Conservation (phyloP, 2,329 filamentous ascomycete genomes). For the Diaporthe capsici region DNA sequence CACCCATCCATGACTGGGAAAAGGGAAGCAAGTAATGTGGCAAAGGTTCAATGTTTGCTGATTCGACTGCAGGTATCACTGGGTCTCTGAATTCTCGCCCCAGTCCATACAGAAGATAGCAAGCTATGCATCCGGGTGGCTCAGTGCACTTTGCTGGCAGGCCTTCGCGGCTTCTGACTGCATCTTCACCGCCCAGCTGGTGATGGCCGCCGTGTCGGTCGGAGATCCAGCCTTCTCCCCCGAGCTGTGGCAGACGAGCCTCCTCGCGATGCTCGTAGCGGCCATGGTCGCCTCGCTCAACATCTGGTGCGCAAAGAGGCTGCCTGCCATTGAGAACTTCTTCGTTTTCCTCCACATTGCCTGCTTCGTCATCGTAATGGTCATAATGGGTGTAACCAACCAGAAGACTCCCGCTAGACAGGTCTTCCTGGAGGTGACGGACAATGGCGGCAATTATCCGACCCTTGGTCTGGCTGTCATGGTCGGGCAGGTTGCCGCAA, state of each 20-base stretch:
- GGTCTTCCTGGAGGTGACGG: constrained; percentile 50
- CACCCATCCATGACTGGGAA: not conserved
- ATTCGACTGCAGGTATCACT: constrained; percentile 60
- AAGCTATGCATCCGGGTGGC: constrained; percentile 66
- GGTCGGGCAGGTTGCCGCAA: constrained; percentile 46
- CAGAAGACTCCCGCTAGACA: constrained; percentile 42
- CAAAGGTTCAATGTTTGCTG: not conserved
- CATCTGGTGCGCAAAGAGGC: constrained; percentile 58
- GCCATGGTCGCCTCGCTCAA: constrained; percentile 60
- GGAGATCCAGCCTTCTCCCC: not conserved
- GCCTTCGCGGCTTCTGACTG: constrained; percentile 50
- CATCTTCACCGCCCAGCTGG: constrained; percentile 16
- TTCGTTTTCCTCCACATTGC: constrained; percentile 62
- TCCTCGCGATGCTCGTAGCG: constrained; percentile 64
- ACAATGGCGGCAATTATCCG: constrained; percentile 50
- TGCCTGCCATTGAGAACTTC: constrained; percentile 65
- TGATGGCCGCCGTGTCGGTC: constrained; percentile 17
- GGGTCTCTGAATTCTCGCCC: constrained; percentile 69
- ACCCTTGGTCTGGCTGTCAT: constrained; percentile 53
- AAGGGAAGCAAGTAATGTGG: not conserved
- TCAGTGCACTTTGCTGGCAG: constrained; percentile 63
- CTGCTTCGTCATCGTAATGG: constrained; percentile 47
- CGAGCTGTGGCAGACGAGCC: constrained; percentile 46
- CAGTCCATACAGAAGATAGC: constrained; percentile 64
- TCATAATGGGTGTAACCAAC: constrained; percentile 47